Evolutionary conservation across 2,329 filamentous ascomycete genomes (phyloP).

Genomic region (Hirsutella rhossiliensis): DNA sequence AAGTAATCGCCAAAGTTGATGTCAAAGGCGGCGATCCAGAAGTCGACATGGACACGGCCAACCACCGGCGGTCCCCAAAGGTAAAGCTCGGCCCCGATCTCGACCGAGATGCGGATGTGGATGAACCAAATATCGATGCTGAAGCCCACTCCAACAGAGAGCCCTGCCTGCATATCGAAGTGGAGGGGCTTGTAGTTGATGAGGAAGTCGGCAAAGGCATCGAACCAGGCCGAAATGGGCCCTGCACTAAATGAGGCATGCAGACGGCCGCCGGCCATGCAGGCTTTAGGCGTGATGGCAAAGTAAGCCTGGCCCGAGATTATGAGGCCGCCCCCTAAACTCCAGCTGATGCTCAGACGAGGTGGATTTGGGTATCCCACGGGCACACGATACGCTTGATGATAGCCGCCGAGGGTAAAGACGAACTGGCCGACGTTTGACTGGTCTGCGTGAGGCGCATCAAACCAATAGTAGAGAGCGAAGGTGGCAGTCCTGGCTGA

Average conservation of each 20-base stretch:
- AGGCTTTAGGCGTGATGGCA: constrained; percentile 29
- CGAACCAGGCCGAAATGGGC: constrained; percentile 24
- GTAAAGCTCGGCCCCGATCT: constrained; percentile 8
- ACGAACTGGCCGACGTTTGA: constrained; percentile 25
- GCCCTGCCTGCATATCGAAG: constrained; percentile 14
- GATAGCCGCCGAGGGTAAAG: constrained; percentile 33
- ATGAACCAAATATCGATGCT: constrained; percentile 15
- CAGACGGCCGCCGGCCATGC: constrained; percentile 28
- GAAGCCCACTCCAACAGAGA: constrained; percentile 15
- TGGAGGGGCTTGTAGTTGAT: constrained; percentile 27
- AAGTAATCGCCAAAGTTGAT: constrained; percentile 9
- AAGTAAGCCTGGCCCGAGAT: constrained; percentile 31
- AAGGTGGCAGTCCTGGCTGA: constrained; percentile 26
- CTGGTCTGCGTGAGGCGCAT: constrained; percentile 7
- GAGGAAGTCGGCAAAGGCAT: constrained; percentile 26
- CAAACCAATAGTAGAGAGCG: constrained; percentile 27
- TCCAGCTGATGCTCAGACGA: constrained; percentile 26
- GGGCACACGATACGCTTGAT: constrained; percentile 21
- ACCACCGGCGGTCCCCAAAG: constrained; percentile 10
- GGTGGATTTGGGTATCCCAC: constrained; percentile 22
- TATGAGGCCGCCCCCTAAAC: constrained; percentile 14
- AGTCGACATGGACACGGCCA: constrained; percentile 13
- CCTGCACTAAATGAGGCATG: constrained; percentile 17
- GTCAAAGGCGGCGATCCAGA: constrained; percentile 13
- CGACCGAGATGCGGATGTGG: constrained; percentile 7